Evolutionary conservation across 371 early-diverging fungal species (phyloP).

Genomic region (Saksenaea vasiformis): DNA sequence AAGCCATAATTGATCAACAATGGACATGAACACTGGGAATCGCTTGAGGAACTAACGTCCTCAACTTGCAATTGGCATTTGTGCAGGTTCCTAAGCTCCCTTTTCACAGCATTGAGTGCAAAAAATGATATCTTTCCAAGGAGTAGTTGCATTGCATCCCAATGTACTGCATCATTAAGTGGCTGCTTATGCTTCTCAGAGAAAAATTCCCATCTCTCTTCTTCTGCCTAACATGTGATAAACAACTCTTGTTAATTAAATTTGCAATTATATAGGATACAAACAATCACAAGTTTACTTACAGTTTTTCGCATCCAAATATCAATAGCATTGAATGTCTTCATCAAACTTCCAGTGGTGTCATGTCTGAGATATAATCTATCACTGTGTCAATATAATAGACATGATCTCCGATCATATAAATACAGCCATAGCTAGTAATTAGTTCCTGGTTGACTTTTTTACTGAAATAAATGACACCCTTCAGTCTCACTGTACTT

Average conservation of each 20-base stretch:
- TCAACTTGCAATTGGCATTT: background rate
- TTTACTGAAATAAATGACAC: no score
- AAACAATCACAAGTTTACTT: background rate
- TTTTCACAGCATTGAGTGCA: background rate
- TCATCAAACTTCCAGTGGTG: no score
- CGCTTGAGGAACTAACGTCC: background rate
- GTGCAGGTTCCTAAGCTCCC: background rate
- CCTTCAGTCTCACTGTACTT: no score
- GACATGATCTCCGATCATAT: no score
- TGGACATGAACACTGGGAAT: background rate
- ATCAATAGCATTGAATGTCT: background rate
- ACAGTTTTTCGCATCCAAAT: background rate
- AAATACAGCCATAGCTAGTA: no score
- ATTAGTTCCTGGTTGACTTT: no score
- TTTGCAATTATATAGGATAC: background rate
- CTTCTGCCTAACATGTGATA: background rate
- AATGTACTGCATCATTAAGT: background rate
- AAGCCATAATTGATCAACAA: background rate
- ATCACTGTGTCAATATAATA: no score
- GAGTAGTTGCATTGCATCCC: background rate
- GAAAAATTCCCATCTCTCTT: background rate
- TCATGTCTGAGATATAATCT: no score
- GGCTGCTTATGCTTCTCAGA: background rate
- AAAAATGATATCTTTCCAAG: background rate
- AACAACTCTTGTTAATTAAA: background rate